phyloP scores from a whole-genome alignment of 306 rosid species.

The Trichosanthes truncata region DNA sequence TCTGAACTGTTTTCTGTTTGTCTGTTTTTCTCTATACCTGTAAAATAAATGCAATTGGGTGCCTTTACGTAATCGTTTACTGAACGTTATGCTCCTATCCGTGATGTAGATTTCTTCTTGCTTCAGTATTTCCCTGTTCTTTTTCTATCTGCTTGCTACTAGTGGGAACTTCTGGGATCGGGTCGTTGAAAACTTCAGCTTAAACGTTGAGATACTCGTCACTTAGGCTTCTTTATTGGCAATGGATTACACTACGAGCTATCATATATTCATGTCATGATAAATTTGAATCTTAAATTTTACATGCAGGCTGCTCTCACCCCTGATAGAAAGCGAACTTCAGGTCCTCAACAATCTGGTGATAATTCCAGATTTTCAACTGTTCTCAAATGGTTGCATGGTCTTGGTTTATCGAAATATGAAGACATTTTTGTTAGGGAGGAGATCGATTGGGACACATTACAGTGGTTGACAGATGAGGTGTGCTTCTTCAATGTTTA shows the following conservation, averaged over 20 bases:
- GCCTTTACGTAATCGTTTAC: neutral
- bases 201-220: neutral
- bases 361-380: conserved; percentile 18
- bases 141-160: neutral
- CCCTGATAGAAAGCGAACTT: conserved; percentile 22
- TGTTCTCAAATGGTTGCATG: conserved; percentile 55
- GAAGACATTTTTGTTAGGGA: conserved; percentile 57
- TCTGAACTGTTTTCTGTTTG: neutral
- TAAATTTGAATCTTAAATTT: neutral
- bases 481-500: conserved; percentile 24
- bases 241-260: neutral
- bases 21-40: neutral
- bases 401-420: conserved; percentile 56
- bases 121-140: neutral
- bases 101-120: neutral
- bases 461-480: conserved; percentile 81
- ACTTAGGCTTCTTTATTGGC: neutral
- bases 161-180: neutral
- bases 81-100: neutral
- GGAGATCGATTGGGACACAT: conserved; percentile 76
- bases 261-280: neutral
- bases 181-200: neutral
- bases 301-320: conserved; percentile 25
- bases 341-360: conserved; percentile 14
- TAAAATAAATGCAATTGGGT: neutral